A percentile compares a stretch with the other conserved stretches of the same genome.
Evolutionary conservation across 2,329 filamentous ascomycete genomes (phyloP).

Genomic region (Phialocephala sp.): DNA sequence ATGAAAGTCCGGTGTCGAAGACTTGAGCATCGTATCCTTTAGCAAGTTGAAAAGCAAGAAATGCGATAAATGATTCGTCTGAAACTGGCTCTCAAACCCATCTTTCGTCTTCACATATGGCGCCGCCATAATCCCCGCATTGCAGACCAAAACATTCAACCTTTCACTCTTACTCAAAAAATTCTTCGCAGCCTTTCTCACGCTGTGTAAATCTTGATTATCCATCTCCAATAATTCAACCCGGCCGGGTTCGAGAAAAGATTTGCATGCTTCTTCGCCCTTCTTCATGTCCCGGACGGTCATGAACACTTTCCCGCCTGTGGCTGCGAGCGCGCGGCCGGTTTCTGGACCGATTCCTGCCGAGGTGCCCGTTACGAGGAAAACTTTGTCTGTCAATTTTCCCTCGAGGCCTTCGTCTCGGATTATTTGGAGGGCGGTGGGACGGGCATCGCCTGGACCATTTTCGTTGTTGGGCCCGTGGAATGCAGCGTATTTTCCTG

Average conservation of each 20-base stretch:
- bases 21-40: conserved; percentile 49
- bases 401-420: conserved; percentile 30
- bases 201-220: conserved; percentile 43
- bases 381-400: conserved; percentile 48
- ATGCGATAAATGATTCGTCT: conserved; percentile 57
- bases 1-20: conserved; percentile 47
- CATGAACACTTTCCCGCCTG: conserved; percentile 46
- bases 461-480: conserved; percentile 21
- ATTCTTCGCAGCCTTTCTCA: conserved; percentile 40
- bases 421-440: conserved; percentile 45
- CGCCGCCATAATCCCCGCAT: conserved; percentile 37
- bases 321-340: conserved; percentile 44
- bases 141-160: conserved; percentile 42
- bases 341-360: conserved; percentile 48
- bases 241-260: conserved; percentile 46
- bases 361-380: conserved; percentile 47
- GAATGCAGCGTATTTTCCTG: conserved; percentile 14
- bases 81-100: conserved; percentile 58
- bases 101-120: conserved; percentile 46
- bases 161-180: conserved; percentile 40
- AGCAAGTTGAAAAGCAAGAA: conserved; percentile 60
- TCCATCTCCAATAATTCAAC: conserved; percentile 46
- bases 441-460: conserved; percentile 43
- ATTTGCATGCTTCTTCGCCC: conserved; percentile 39
- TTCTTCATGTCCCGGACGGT: conserved; percentile 46